A percentile compares a stretch with the other conserved stretches of the same genome.
These are phyloP conservation scores for Garcileccinum viscosum DNA, from an alignment of 1,284 basidiomycete genomes.

Conservation along the genomic window DNA sequence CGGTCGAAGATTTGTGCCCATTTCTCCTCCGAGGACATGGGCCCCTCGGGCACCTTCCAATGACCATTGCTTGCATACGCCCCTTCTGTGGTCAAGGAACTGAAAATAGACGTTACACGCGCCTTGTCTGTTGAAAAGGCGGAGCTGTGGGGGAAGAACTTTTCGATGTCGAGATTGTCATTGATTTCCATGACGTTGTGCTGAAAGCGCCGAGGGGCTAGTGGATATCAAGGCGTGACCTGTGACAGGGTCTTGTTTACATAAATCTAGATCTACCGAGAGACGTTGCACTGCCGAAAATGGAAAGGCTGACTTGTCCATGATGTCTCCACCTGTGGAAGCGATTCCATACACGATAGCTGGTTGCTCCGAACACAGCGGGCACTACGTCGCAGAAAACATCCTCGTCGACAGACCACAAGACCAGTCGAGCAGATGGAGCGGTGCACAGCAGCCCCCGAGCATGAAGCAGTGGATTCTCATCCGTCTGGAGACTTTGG, in stretches of 20 bases:
- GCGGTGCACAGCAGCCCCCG: slow-evolving; percentile 60
- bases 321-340: slow-evolving; percentile 13
- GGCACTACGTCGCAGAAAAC: slow-evolving; percentile 70
- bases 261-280: too few relatives aligned
- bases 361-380: slow-evolving; percentile 71
- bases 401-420: slow-evolving; percentile 66
- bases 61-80: not conserved
- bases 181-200: not conserved
- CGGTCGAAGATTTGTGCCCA: not conserved
- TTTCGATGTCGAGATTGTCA: not conserved
- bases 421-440: slow-evolving; percentile 76
- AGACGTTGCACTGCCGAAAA: too few relatives aligned
- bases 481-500: slow-evolving; percentile 61
- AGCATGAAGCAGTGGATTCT: slow-evolving; percentile 73
- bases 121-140: not conserved
- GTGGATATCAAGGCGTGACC: too few relatives aligned
- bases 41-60: not conserved
- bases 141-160: not conserved
- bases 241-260: too few relatives aligned
- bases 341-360: slow-evolving; percentile 56
- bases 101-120: not conserved
- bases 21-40: not conserved
- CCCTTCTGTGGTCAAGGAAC: not conserved
- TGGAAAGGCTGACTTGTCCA: too few relatives aligned
- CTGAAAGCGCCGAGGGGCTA: too few relatives aligned